A percentile compares a stretch with the other conserved stretches of the same genome.
phyloP scores from a whole-genome alignment of 2,329 filamentous ascomycete species.

The Chrysoporthe austroafricana region DNA sequence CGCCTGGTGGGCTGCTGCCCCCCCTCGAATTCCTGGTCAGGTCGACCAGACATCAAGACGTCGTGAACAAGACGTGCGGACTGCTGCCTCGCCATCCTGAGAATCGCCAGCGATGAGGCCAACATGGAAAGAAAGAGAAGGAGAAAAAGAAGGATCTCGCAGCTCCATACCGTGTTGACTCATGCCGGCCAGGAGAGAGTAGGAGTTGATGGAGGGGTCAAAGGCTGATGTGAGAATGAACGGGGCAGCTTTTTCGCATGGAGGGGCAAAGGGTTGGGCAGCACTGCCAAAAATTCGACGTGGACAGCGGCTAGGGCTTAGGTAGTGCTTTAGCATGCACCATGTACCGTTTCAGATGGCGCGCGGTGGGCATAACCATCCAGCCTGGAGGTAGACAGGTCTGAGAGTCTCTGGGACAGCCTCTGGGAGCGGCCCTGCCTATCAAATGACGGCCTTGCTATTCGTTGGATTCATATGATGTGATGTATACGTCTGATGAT shows the following conservation, averaged over 20 bases:
- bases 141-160: too few relatives aligned
- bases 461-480: background rate
- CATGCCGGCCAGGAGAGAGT: constrained; percentile 59
- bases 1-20: background rate
- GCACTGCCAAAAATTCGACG: constrained; percentile 27
- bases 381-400: background rate
- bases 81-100: background rate
- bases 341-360: constrained; percentile 20
- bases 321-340: constrained; percentile 22
- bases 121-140: too few relatives aligned
- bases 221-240: constrained; percentile 72
- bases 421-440: background rate
- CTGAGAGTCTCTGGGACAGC: background rate
- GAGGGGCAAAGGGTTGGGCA: constrained; percentile 27
- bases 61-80: background rate
- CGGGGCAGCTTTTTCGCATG: constrained; percentile 43
- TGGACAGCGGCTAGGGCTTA: constrained; percentile 13
- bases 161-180: constrained; percentile 8
- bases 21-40: too few relatives aligned
- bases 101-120: background rate
- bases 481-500: background rate
- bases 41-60: too few relatives aligned
- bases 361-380: background rate
- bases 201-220: constrained; percentile 58
- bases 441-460: background rate